Evolutionary conservation across 805 yeast genomes (phyloP).

Genomic region (Wickerhamomyces hampshirensis): DNA sequence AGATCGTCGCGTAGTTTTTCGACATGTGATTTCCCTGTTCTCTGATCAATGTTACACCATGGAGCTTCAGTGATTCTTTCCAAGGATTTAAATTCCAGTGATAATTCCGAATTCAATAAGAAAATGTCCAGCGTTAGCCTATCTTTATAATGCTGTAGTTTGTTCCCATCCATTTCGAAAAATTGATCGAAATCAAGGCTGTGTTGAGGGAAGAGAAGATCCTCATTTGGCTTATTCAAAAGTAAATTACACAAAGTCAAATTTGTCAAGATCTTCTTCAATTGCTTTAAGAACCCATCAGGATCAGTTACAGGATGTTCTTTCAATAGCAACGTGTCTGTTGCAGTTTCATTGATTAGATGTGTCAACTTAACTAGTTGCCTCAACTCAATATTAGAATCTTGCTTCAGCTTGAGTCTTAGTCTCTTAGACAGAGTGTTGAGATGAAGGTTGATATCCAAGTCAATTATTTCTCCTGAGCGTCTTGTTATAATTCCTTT

Average conservation of each 20-base stretch:
- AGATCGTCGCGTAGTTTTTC: conserved; percentile 55
- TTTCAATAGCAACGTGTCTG: conserved; percentile 28
- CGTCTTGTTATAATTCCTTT: conserved; percentile 58
- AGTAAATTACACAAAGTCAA: conserved; percentile 29
- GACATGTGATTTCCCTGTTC: conserved; percentile 45
- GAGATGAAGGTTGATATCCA: conserved; percentile 36
- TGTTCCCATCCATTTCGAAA: conserved; percentile 30
- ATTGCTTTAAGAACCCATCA: conserved; percentile 9
- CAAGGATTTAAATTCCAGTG: conserved; percentile 53
- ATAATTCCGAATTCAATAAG: conserved; percentile 56
- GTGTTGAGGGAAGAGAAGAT: conserved; percentile 54
- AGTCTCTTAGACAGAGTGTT: conserved; percentile 38
- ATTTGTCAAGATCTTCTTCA: conserved; percentile 20
- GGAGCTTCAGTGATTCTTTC: conserved; percentile 49
- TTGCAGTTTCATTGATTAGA: conserved; percentile 24
- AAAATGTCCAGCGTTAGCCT: conserved; percentile 50
- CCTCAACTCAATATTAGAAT: conserved; percentile 29
- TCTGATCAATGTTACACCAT: conserved; percentile 51
- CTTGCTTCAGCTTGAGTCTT: conserved; percentile 34
- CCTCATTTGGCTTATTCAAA: conserved; percentile 49
- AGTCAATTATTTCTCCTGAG: conserved; percentile 46
- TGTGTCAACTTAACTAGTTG: conserved; percentile 36
- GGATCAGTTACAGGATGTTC: conserved; percentile 24
- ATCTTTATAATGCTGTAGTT: conserved; percentile 29
- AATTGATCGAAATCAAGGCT: conserved; percentile 33